phyloP scores from a whole-genome alignment of 2,329 filamentous ascomycete genomes.

The Arthrinium puccinioides region DNA sequence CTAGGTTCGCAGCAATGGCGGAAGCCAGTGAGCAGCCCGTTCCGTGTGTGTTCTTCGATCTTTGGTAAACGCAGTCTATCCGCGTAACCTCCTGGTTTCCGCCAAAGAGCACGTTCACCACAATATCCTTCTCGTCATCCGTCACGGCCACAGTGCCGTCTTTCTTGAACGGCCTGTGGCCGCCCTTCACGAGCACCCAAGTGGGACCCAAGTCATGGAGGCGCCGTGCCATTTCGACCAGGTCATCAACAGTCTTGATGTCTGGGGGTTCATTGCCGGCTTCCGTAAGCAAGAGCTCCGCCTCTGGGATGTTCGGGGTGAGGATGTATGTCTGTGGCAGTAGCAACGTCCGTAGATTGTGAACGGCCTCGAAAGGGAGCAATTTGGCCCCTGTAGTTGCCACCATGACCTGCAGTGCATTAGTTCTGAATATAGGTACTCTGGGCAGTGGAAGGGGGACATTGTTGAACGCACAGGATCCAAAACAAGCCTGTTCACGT shows the following conservation, averaged over 20 bases:
- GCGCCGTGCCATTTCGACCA: slow-evolving; percentile 60
- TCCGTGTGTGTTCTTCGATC: slow-evolving; percentile 80
- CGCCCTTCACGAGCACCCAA: slow-evolving; percentile 84
- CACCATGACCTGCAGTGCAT: slow-evolving; percentile 70
- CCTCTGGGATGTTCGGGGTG: slow-evolving; percentile 75
- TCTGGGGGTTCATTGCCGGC: slow-evolving; percentile 30
- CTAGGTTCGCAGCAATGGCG: slow-evolving; percentile 68
- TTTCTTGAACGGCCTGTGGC: slow-evolving; percentile 71
- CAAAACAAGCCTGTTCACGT: slow-evolving; percentile 54
- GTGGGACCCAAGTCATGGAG: slow-evolving; percentile 64
- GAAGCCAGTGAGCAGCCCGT: slow-evolving; percentile 92
- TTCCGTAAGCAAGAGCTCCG: slow-evolving; percentile 53
- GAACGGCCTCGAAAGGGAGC: slow-evolving; percentile 57
- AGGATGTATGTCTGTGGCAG: slow-evolving; percentile 61
- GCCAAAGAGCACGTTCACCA: slow-evolving; percentile 74
- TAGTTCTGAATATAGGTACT: background rate
- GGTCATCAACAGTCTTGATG: slow-evolving; percentile 52
- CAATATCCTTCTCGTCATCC: slow-evolving; percentile 53
- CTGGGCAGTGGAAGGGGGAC: too few relatives aligned
- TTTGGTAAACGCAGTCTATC: slow-evolving; percentile 64
- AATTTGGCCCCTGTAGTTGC: slow-evolving; percentile 71
- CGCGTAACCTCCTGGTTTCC: slow-evolving; percentile 44
- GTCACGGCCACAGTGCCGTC: slow-evolving; percentile 51
- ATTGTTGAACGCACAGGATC: slow-evolving; percentile 59
- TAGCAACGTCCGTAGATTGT: slow-evolving; percentile 49